These are phyloP conservation scores for Penicillium lagena DNA, from an alignment of 495 filamentous ascomycete species.

Conservation along the genomic window DNA sequence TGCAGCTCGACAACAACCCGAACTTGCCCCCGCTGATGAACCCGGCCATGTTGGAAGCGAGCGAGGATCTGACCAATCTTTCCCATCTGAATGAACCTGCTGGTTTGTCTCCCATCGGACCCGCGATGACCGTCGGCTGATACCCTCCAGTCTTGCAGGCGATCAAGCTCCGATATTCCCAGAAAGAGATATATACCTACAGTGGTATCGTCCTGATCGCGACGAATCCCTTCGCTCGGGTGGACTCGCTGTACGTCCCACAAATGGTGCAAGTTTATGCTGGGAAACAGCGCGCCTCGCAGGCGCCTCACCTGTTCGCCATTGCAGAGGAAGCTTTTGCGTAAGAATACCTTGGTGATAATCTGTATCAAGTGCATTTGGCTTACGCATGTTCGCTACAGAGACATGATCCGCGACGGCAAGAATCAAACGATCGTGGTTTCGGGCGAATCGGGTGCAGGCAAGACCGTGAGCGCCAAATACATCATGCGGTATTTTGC, in stretches of 20 bases:
- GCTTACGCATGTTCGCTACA: conserved; percentile 22
- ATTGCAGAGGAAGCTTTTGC: conserved; percentile 99
- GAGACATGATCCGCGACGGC: conserved; percentile 92
- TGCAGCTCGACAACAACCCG: conserved; percentile 66
- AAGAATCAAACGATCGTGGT: conserved; percentile 99
- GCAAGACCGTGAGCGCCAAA: conserved; percentile 98
- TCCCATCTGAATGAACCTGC: conserved; percentile 98
- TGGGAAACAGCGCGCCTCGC: conserved; percentile 90
- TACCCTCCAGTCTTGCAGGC: conserved; percentile 70
- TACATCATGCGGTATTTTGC: conserved; percentile 99
- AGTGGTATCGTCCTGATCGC: conserved; percentile 98
- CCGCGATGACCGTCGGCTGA: conserved; percentile 23
- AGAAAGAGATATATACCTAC: conserved; percentile 99
- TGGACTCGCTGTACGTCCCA: conserved; percentile 96
- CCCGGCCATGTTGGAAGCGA: conserved; percentile 95
- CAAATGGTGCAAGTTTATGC: conserved; percentile 99
- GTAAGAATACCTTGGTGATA: conserved; percentile 43
- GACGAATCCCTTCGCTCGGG: conserved; percentile 95
- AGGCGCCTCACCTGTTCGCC: conserved; percentile 96
- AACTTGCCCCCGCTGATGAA: conserved; percentile 93
- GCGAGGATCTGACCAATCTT: conserved; percentile 94
- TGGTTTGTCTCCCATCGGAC: conserved; percentile 49
- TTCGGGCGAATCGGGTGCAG: conserved; percentile 95
- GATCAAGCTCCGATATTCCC: conserved; percentile 93
- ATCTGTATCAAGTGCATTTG: background rate